These are phyloP conservation scores for Amylocarpus encephaloides DNA, from an alignment of 2,329 filamentous ascomycete species.

Conservation along the genomic window DNA sequence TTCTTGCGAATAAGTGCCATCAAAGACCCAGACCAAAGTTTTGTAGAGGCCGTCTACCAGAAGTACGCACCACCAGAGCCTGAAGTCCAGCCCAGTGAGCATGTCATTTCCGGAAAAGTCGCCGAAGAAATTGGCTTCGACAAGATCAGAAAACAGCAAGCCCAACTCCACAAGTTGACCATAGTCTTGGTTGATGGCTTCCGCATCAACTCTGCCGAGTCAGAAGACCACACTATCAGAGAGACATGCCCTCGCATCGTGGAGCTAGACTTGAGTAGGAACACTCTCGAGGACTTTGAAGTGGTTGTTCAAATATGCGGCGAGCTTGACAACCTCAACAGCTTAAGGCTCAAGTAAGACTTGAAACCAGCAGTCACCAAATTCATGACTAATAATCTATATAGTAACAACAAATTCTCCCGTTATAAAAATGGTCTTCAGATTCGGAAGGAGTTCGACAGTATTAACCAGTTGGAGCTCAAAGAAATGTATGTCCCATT, in stretches of 20 bases:
- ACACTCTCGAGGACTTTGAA: constrained; percentile 63
- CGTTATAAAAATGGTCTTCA: constrained; percentile 37
- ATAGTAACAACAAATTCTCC: constrained; percentile 67
- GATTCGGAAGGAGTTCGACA: constrained; percentile 39
- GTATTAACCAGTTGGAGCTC: constrained; percentile 55
- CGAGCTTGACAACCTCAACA: constrained; percentile 59
- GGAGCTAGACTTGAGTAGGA: constrained; percentile 81
- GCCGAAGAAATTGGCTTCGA: constrained; percentile 94
- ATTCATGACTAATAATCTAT: constrained; percentile 5
- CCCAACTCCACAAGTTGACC: constrained; percentile 68
- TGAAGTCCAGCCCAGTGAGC: constrained; percentile 44
- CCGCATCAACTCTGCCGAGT: constrained; percentile 45
- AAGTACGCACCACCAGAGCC: constrained; percentile 65
- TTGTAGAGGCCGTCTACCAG: constrained; percentile 70
- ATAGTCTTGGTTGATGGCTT: constrained; percentile 78
- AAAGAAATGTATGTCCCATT: constrained; percentile 62
- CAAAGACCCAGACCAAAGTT: constrained; percentile 61
- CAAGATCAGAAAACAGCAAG: constrained; percentile 77
- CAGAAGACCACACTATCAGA: constrained; percentile 36
- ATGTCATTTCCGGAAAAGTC: constrained; percentile 66
- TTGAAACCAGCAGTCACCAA: background rate
- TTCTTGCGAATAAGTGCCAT: constrained; percentile 76
- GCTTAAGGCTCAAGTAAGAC: constrained; percentile 64
- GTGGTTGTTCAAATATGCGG: constrained; percentile 66
- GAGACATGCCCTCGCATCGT: constrained; percentile 59